Conservation (phyloP, 1,139 yeast species). For the Kodamaea fungicola region DNA sequence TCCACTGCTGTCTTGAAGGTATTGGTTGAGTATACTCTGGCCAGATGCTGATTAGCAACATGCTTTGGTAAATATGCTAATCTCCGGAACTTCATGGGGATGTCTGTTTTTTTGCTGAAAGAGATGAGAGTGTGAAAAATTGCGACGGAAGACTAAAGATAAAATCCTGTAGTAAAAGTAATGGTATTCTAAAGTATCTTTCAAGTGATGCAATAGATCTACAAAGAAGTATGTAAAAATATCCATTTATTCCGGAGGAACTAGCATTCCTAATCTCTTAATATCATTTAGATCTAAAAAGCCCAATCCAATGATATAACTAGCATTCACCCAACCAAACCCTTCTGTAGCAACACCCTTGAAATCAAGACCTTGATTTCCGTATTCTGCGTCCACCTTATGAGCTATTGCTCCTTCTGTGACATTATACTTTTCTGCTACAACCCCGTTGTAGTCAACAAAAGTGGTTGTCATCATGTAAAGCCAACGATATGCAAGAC, state of each 20-base stretch:
- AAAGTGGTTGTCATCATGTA: conserved; percentile 87
- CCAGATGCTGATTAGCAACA: too few species aligned
- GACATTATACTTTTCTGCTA: conserved; percentile 93
- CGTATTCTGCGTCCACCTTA: conserved; percentile 92
- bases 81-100: too few species aligned
- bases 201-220: too few species aligned
- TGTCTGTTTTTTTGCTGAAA: too few species aligned
- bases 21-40: conserved; percentile 8
- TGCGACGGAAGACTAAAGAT: too few species aligned
- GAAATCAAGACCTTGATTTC: conserved; percentile 91
- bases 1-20: conserved; percentile 59
- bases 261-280: conserved; percentile 78
- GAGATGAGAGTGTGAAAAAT: too few species aligned
- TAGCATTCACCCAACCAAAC: conserved; percentile 95
- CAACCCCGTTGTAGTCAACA: conserved; percentile 92
- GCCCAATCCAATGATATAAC: conserved; percentile 72
- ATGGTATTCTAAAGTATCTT: too few species aligned
- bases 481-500: conserved; percentile 85
- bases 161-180: too few species aligned
- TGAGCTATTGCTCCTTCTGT: conserved; percentile 83
- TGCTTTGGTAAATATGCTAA: too few species aligned
- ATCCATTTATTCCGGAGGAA: conserved; percentile 62
- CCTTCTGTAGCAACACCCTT: conserved; percentile 96
- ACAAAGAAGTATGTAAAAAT: too few species aligned
- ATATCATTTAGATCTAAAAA: conserved; percentile 65